Evolutionary conservation across 768 basidiomycete genomes (phyloP).

Genomic region (Galerina marginata): DNA sequence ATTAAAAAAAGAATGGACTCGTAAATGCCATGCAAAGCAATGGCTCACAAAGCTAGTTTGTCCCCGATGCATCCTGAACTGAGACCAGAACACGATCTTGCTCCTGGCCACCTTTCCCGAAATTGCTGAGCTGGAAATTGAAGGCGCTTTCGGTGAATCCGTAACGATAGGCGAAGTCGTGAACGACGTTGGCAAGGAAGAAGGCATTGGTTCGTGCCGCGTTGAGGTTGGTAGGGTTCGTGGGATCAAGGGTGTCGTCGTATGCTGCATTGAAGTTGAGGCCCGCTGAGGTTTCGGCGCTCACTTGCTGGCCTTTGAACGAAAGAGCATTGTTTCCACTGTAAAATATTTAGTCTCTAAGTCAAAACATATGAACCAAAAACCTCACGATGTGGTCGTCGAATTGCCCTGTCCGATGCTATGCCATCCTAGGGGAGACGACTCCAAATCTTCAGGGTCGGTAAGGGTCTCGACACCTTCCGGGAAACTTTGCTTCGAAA

Average conservation of each 20-base stretch:
- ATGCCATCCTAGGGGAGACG: conserved; percentile 62
- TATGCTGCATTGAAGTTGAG: conserved; percentile 43
- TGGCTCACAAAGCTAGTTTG: too few relatives aligned
- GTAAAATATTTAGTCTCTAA: too few relatives aligned
- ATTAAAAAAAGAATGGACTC: too few relatives aligned
- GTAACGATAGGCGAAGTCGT: conserved; percentile 44
- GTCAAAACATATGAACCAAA: neutral
- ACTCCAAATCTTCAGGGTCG: conserved; percentile 53
- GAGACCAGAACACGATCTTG: conserved; percentile 58
- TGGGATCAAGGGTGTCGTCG: conserved; percentile 37
- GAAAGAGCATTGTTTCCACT: conserved; percentile 44
- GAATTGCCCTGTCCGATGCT: conserved; percentile 15
- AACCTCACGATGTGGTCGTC: conserved; percentile 15
- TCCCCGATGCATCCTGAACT: conserved; percentile 58
- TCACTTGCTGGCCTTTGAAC: conserved; percentile 29
- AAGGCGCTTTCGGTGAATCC: conserved; percentile 61
- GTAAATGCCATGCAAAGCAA: too few relatives aligned
- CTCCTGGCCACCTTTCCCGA: conserved; percentile 54
- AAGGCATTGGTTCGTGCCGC: conserved; percentile 58
- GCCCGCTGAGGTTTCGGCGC: conserved; percentile 14
- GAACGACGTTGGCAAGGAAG: conserved; percentile 60
- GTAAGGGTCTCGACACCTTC: conserved; percentile 52
- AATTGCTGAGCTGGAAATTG: conserved; percentile 63
- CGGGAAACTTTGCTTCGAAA: conserved; percentile 50
- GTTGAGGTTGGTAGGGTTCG: conserved; percentile 46